Evolutionary conservation across 2,329 filamentous ascomycete genomes (phyloP).

Genomic region (Pseudocercospora crystallina): DNA sequence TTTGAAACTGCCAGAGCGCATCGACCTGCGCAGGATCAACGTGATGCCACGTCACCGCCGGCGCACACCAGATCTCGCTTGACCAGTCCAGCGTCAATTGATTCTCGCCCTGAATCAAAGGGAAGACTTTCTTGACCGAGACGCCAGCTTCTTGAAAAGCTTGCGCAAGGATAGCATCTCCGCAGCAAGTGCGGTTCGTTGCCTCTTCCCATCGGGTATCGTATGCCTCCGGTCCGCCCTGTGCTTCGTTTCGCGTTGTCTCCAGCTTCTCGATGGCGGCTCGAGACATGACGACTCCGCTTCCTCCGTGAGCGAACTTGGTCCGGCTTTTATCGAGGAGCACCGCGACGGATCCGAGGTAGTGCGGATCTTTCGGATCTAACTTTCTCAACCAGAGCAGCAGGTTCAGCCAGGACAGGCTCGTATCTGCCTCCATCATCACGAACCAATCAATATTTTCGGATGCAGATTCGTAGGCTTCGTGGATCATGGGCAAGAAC

Average conservation of each 20-base stretch:
- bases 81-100: conserved; percentile 20
- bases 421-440: conserved; percentile 56
- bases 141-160: conserved; percentile 28
- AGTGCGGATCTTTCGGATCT: conserved; percentile 43
- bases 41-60: conserved; percentile 29
- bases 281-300: conserved; percentile 28
- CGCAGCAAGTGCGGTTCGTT: conserved; percentile 24
- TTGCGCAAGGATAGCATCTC: conserved; percentile 26
- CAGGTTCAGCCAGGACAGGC: conserved; percentile 41
- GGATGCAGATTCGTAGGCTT: conserved; percentile 49
- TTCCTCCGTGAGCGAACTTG: conserved; percentile 27
- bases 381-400: conserved; percentile 49
- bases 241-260: conserved; percentile 3
- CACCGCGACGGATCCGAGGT: conserved; percentile 54
- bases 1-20: conserved; percentile 21
- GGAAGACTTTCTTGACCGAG: conserved; percentile 21
- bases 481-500: conserved; percentile 56
- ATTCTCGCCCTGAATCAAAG: conserved; percentile 26
- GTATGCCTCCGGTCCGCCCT: conserved; percentile 13
- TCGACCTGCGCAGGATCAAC: conserved; percentile 20
- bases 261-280: conserved; percentile 17
- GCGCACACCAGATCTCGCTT: conserved; percentile 27
- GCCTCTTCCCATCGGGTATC: conserved; percentile 26
- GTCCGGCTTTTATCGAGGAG: conserved; percentile 31
- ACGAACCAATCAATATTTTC: conserved; percentile 49